phyloP scores from a whole-genome alignment of 768 basidiomycete species.

The Tephrocybe sp. region DNA sequence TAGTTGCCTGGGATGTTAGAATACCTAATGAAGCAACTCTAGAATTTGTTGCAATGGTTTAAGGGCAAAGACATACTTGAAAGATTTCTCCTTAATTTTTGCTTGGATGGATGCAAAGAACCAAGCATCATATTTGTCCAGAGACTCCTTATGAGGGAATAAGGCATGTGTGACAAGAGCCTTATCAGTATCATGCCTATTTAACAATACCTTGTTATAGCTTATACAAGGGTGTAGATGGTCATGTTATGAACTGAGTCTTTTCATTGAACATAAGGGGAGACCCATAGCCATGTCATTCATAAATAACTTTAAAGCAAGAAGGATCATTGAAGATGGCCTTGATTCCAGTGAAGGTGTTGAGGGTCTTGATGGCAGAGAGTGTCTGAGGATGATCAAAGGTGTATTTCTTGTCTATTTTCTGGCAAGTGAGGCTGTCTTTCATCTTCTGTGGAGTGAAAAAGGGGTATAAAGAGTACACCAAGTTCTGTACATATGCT shows the following conservation, averaged over 20 bases:
- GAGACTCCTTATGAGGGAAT: conserved; percentile 30
- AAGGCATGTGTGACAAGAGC: conserved; percentile 30
- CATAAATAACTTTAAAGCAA: conserved; percentile 37
- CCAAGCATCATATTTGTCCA: conserved; percentile 19
- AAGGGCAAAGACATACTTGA: conserved; percentile 18
- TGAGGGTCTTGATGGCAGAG: conserved; percentile 27
- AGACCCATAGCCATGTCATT: conserved; percentile 41
- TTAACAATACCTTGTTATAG: too few species aligned
- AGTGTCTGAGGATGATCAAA: conserved; percentile 38
- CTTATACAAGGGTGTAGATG: too few species aligned
- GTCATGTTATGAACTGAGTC: conserved; percentile 27
- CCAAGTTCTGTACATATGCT: conserved; percentile 10
- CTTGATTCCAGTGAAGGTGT: conserved; percentile 34
- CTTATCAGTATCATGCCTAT: conserved; percentile 31
- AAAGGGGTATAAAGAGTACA: conserved; percentile 28
- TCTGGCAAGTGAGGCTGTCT: conserved; percentile 37
- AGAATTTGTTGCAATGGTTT: too few species aligned
- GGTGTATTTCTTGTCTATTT: conserved; percentile 36
- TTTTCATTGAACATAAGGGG: conserved; percentile 39
- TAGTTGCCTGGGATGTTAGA: conserved; percentile 32
- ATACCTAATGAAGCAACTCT: conserved; percentile 25
- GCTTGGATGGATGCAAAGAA: conserved; percentile 25
- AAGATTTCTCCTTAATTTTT: conserved; percentile 30
- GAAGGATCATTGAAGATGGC: conserved; percentile 32
- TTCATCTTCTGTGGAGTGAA: conserved; percentile 44